Conservation (phyloP, 2,329 filamentous ascomycete genomes). For the Sordariomycetes sp. region DNA sequence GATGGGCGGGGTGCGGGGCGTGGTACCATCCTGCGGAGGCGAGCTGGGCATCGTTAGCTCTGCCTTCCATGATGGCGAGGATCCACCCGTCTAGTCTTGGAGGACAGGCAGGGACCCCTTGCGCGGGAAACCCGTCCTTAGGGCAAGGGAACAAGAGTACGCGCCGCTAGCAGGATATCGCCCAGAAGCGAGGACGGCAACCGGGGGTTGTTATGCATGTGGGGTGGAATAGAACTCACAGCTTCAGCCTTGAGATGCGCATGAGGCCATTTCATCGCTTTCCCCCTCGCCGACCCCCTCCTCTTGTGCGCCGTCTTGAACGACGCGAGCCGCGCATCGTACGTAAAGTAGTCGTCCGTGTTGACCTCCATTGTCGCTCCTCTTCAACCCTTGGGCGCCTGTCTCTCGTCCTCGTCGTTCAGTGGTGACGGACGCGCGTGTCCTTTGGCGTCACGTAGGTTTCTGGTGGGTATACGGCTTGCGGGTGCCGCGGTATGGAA, state of each 20-base stretch:
- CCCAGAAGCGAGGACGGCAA: no score
- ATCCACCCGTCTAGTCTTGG: not conserved
- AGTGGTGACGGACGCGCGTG: no score
- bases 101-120: not conserved
- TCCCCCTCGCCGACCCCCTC: slow-evolving; percentile 46
- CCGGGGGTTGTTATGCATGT: slow-evolving; percentile 1
- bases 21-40: slow-evolving; percentile 89
- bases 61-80: not conserved
- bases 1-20: slow-evolving; percentile 57
- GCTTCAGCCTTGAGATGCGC: slow-evolving; percentile 18
- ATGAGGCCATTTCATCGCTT: slow-evolving; percentile 67
- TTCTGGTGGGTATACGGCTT: no score
- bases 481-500: no score
- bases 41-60: slow-evolving; percentile 39
- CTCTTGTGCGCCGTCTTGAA: slow-evolving; percentile 61
- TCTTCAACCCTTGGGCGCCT: not conserved
- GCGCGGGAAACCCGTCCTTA: no score
- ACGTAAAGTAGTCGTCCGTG: slow-evolving; percentile 41
- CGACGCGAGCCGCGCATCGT: slow-evolving; percentile 65
- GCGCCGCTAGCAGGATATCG: not conserved
- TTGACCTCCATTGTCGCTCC: slow-evolving; percentile 6
- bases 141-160: no score
- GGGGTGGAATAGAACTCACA: slow-evolving; percentile 10
- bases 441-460: no score
- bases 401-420: not conserved